Evolutionary conservation across 2,329 filamentous ascomycete genomes (phyloP), one percentile per base, ranked within the genome.

Genomic region (Calonectria ilicicola): DNA sequence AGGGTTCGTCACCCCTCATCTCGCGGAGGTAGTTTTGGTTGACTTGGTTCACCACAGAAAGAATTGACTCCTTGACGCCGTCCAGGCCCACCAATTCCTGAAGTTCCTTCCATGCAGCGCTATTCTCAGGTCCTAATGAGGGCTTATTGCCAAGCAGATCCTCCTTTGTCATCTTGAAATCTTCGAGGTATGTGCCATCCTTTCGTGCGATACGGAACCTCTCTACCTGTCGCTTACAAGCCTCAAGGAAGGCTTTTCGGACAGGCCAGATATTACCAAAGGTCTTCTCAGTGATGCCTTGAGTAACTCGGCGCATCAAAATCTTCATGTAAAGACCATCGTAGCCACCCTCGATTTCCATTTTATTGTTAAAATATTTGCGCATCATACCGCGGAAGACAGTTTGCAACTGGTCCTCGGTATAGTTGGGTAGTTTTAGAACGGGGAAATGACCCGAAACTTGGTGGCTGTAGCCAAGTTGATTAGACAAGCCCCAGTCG

Each of bases 191-290:
- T 12, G 72, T 67, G 7, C 74, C 72, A 3, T 77, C 75, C 67
- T 72, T 74, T 32, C 77, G 73, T 47, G 90, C 83, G 0, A 79
- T 69, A 14, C 77, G 75, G 21, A 95, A 78, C 1, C 93, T 85
- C 19, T 85, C 85, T 0, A 92, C 86, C 79, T 95, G 93, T 2
- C 92, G 86, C 19, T 87, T 89, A 6, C 80, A 84, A 0, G 86
- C 81, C 9, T 93, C 82, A 0, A 84, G 80, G 75, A 79, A 80
- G 26, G 79, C 79, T 47, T 94, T 95, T 56, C 93, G 89, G 0
- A 95, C 84, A 0, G 90, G 87, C 21, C 93, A 86, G 0, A 93
- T 93, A 76, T 96, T 95, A 0, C 91, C 93, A 77, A 95, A 95
- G 0, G 92, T 92, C 38, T 91, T 88, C 1, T 87, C 85, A 0